Conservation (phyloP, 768 basidiomycete species). For the Lentinula guzmanii region DNA sequence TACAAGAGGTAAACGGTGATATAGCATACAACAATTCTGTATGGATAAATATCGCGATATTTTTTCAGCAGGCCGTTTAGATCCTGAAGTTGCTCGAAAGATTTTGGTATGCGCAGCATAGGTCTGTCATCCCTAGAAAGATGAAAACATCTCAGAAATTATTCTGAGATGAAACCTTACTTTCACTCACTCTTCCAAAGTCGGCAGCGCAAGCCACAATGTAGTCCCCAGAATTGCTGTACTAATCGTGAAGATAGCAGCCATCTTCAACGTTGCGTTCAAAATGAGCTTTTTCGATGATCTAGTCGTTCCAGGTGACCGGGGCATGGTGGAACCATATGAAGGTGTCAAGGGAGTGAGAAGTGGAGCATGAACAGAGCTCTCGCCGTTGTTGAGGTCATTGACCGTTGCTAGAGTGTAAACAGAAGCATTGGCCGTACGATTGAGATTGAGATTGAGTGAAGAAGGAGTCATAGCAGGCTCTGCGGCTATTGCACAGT, state of each 20-base stretch:
- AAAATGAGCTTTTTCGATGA: constrained; percentile 60
- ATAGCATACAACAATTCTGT: constrained; percentile 82
- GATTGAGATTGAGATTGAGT: constrained; percentile 11
- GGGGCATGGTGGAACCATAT: constrained; percentile 47
- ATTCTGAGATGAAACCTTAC: background rate
- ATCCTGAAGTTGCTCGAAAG: constrained; percentile 80
- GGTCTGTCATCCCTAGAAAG: constrained; percentile 63
- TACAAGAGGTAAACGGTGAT: constrained; percentile 90
- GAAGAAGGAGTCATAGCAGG: constrained; percentile 9
- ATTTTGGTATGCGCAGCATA: constrained; percentile 76
- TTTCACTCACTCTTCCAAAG: constrained; percentile 63
- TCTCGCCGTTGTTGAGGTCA: constrained; percentile 18
- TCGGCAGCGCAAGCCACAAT: constrained; percentile 78
- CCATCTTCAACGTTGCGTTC: constrained; percentile 81
- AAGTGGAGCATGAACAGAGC: constrained; percentile 33
- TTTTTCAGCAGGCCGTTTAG: constrained; percentile 86
- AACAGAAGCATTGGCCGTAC: constrained; percentile 32
- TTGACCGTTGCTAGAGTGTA: constrained; percentile 66
- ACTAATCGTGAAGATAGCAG: constrained; percentile 66
- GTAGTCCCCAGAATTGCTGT: constrained; percentile 66
- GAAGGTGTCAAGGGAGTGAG: constrained; percentile 35
- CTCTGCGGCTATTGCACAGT: background rate
- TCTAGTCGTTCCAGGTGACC: constrained; percentile 22
- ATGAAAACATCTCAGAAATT: constrained; percentile 10
- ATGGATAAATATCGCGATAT: constrained; percentile 85